Base-by-base conservation (phyloP, 1,284 basidiomycete species). In the Puccinia sorghi region DNA sequence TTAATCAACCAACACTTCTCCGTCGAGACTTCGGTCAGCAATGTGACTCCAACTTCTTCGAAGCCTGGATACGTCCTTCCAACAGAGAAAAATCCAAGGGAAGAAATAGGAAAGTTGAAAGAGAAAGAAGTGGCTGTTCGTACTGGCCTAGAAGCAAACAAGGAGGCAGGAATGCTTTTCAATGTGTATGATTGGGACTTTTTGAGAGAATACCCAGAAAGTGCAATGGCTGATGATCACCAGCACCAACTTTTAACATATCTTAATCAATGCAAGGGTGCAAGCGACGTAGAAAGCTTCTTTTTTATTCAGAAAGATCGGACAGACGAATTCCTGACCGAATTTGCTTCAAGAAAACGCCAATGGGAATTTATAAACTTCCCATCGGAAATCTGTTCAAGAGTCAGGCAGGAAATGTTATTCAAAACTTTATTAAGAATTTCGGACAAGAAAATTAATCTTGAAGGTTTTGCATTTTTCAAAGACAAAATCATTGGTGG, bases 361-460 rank as follows among this genome's bases (percentile, higher is more conserved):
- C 5, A 37, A 37, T 37, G 15, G 57, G 32, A 59, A 37, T 56
- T 56, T 7, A 22, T n/a, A n/a, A n/a, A 25, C 2, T 56, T 56
- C 25, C 54, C 7, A 20, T 54, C 50, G 20, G 50, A 13, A 9
- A 20, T 54, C 25, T 5, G n/a, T 56, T 22, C 5, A 59, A 37
- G 27, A 25, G 22, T 22, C 54, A 22, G 25, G 22, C 22, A 57
- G 7, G 6, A 4, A 11, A 27, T 22, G 37, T 37, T 59, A 59
- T 37, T 15, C 5, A 8, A 59, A 6, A 32, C 32, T 37, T 32
- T 32, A 17, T 37, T 56, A 22, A 56, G 25, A 59, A 59, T 37
- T 27, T 59, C 57, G 37, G 57, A 59, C 37, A 59, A 37, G 11
- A 59, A 59, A 37, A 59, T 59, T 37, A 32, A 59, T 32, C 57